A percentile compares a stretch with the other conserved stretches of the same genome.
phyloP scores from a whole-genome alignment of 2,329 filamentous ascomycete species.

The Cytospora piceae region DNA sequence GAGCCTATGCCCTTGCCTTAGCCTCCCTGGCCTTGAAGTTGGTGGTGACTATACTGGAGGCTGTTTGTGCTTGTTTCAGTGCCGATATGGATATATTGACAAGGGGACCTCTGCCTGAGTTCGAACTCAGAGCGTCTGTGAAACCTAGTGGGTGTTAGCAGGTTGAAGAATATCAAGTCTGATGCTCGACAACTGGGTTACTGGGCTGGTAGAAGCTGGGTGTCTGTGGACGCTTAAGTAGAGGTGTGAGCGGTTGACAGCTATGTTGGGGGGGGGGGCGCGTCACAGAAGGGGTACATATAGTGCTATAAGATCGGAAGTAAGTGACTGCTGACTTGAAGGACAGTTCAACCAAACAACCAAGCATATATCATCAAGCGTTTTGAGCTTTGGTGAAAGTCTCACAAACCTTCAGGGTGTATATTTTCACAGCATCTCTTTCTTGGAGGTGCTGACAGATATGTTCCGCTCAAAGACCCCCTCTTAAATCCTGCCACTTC shows the following conservation, averaged over 20 bases:
- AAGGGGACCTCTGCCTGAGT: too few species aligned
- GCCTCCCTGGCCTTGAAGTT: too few species aligned
- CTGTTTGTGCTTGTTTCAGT: too few species aligned
- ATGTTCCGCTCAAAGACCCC: conserved; percentile 47
- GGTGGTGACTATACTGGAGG: too few species aligned
- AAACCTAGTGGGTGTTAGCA: too few species aligned
- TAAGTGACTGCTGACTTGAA: not conserved
- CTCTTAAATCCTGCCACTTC: conserved; percentile 64
- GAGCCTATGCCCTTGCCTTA: too few species aligned
- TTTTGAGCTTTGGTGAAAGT: not conserved
- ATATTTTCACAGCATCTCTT: not conserved
- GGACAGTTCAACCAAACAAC: not conserved
- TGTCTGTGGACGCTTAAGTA: too few species aligned
- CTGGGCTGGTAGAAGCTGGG: too few species aligned
- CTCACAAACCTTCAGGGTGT: not conserved
- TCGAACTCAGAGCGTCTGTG: too few species aligned
- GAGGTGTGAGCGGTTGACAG: not conserved
- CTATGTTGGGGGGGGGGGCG: not conserved
- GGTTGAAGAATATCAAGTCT: too few species aligned
- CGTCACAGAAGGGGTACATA: not conserved
- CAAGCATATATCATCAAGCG: not conserved
- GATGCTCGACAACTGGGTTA: too few species aligned
- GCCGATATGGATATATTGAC: too few species aligned
- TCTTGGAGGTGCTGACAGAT: not conserved
- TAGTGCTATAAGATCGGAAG: not conserved